phyloP scores from a whole-genome alignment of 306 rosid genomes.

The Lathyrus sativus region DNA sequence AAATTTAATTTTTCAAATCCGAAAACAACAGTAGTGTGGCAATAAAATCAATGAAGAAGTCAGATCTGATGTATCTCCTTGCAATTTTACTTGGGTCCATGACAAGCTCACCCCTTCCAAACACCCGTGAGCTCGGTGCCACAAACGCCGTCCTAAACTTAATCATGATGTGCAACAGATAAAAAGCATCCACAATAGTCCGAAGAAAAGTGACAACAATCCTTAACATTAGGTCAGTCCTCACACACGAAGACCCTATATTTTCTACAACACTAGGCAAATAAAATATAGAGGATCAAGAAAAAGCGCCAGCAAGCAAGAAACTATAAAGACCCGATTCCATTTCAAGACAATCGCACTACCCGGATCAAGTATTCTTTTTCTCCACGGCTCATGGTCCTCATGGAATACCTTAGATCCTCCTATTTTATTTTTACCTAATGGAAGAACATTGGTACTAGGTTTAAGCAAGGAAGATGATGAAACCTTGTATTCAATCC shows the following conservation, averaged over 20 bases:
- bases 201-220: slow-evolving; percentile 83
- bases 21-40: slow-evolving; percentile 91
- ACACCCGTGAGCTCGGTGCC: slow-evolving; percentile 92
- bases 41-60: slow-evolving; percentile 90
- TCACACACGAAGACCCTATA: slow-evolving; percentile 55
- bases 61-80: slow-evolving; percentile 72
- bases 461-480: slow-evolving; percentile 56
- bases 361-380: slow-evolving; percentile 88
- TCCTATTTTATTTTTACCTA: slow-evolving; percentile 52
- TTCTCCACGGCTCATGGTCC: slow-evolving; percentile 79
- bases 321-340: slow-evolving; percentile 83
- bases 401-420: slow-evolving; percentile 73
- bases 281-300: slow-evolving; percentile 88
- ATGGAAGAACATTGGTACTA: slow-evolving; percentile 44
- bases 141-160: slow-evolving; percentile 94
- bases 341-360: slow-evolving; percentile 84
- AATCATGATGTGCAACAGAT: slow-evolving; percentile 80
- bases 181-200: slow-evolving; percentile 81
- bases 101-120: slow-evolving; percentile 98
- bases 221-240: slow-evolving; percentile 69
- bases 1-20: too few species aligned
- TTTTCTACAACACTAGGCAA: slow-evolving; percentile 63
- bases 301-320: slow-evolving; percentile 80
- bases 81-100: slow-evolving; percentile 95
- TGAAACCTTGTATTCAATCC: slow-evolving; percentile 55